Conservation (phyloP, 371 early-diverging fungal species). For the Actinomortierella ambigua region DNA sequence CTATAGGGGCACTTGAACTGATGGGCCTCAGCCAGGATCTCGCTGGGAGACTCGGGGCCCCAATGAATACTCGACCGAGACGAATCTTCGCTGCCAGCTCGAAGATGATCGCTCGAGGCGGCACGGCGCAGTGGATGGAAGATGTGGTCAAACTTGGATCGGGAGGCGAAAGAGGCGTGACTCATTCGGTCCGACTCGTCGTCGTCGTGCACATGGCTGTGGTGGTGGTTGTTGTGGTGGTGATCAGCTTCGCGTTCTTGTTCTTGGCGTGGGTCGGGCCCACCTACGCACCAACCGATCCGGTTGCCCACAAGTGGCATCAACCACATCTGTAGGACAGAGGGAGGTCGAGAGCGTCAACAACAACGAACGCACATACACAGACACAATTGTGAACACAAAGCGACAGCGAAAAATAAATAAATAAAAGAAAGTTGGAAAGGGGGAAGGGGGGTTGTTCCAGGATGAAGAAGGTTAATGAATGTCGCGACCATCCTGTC, state of each 20-base stretch:
- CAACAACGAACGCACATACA: too few relatives aligned
- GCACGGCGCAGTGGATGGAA: constrained; percentile 4
- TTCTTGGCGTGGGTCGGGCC: constrained; percentile 38
- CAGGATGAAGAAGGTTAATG: not conserved
- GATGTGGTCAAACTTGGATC: too few relatives aligned
- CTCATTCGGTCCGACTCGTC: too few relatives aligned
- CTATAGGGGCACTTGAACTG: constrained; percentile 42
- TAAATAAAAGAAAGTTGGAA: constrained; percentile 4
- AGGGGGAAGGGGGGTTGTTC: not conserved
- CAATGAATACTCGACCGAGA: constrained; percentile 13
- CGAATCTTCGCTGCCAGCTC: not conserved
- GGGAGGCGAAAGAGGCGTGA: too few relatives aligned
- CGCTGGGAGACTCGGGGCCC: constrained; percentile 39
- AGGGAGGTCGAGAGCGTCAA: not conserved
- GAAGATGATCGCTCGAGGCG: not conserved
- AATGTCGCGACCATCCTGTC: too few relatives aligned
- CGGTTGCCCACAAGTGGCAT: constrained; percentile 37
- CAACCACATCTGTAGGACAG: constrained; percentile 37
- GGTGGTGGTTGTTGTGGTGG: constrained; percentile 7
- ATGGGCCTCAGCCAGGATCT: constrained; percentile 43
- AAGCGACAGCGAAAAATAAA: too few relatives aligned
- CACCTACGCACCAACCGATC: constrained; percentile 45
- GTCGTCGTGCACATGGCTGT: constrained; percentile 1
- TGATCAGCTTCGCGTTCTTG: constrained; percentile 1
- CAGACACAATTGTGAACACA: too few relatives aligned